A percentile compares a stretch with the other conserved stretches of the same genome.
Evolutionary conservation across 2,329 filamentous ascomycete genomes (phyloP).

Genomic region (Lachnellula hyalina): DNA sequence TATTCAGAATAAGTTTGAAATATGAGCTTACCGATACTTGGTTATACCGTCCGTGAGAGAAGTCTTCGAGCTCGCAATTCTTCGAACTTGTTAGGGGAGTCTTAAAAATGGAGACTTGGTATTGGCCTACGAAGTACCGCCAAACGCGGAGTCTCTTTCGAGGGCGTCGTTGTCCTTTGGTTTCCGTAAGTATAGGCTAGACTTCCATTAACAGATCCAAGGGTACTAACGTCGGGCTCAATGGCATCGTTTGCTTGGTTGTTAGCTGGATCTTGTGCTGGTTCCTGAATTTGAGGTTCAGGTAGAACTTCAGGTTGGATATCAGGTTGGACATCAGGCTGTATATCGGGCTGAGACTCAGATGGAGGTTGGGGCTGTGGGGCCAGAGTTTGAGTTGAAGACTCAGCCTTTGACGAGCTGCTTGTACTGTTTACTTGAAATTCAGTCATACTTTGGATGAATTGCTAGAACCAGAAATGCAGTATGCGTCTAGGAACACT

Average conservation of each 20-base stretch:
- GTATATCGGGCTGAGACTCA: neutral
- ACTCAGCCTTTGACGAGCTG: neutral
- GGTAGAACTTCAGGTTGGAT: neutral
- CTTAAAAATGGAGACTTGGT: too few species aligned
- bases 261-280: neutral
- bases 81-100: neutral
- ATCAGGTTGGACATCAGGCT: neutral
- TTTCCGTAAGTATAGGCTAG: neutral
- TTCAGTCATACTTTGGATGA: neutral
- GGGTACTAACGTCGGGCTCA: neutral
- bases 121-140: slow-evolving; percentile 6
- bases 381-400: neutral
- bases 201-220: too few species aligned
- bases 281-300: neutral
- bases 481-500: neutral
- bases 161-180: slow-evolving; percentile 3
- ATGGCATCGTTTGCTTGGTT: neutral
- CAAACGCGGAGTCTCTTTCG: slow-evolving; percentile 8
- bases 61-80: slow-evolving; percentile 3
- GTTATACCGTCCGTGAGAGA: slow-evolving; percentile 5
- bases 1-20: neutral
- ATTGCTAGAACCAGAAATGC: neutral
- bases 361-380: neutral
- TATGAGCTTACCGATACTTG: slow-evolving; percentile 5
- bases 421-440: neutral